Base-by-base conservation (phyloP, 148 eudicot species). In the Rhododendron ovatum region DNA sequence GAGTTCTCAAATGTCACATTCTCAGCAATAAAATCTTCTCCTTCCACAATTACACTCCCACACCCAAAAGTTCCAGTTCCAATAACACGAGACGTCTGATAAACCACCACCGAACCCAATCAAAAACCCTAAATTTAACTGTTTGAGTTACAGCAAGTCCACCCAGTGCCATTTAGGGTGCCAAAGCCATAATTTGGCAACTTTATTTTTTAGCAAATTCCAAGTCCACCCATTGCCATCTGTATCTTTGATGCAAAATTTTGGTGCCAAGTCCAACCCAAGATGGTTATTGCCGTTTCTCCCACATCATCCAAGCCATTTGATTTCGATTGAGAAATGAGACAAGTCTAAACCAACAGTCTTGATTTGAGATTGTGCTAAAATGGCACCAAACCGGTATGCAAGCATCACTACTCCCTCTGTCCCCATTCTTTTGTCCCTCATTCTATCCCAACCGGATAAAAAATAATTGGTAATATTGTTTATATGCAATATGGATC, bases 61-160 rank as follows among this genome's bases (percentile, higher is more conserved):
- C 99, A 96, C 75, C 99, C 98, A 93, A 95, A 96, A 39, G 98
- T 95, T 80, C 98, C 99, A 15, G 99, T 95, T 55, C 99, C 99
- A 88, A 96, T 96, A 90, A 96, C 86, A 86, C 98, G 94, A 28
- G 96, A 85, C 18, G 87, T 85, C 98, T 94, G 90, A 20, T 7
- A 80, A 80, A 28, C 39, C 65, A 14, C 84, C 88, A 86, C 4
- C 3, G 20, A 81, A 74, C 37, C 37, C 26, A 41, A 84, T 45
- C 4, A 80, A 5, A 59, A 85, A 10, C 43, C 22, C 53, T 61
- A 78, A 1, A 28, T 41, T 45, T 39, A 57, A 14, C 18, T 1
- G 71, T 12, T 0, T 5, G n/a, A 26, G 76, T 71, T 33, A 13
- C 37, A 26, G 9, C 33, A 67, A 26, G 74, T 67, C 74, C 74